These are phyloP conservation scores for Meyerozyma athensensis DNA, from an alignment of 1,139 yeast species.

Conservation along the genomic window DNA sequence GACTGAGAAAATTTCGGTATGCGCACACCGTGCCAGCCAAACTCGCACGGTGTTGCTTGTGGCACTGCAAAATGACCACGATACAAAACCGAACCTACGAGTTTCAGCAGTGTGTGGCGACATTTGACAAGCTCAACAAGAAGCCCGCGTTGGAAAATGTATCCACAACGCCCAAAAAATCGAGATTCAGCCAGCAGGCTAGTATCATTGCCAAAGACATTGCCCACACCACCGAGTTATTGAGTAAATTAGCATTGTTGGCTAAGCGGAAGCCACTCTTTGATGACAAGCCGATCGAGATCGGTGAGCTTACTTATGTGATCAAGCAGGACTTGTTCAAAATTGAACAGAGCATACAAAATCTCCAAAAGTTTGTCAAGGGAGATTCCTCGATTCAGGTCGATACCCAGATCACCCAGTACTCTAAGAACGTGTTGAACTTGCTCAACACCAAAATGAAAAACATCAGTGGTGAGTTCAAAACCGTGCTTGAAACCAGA, in stretches of 20 bases:
- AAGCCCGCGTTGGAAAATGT: conserved; percentile 16
- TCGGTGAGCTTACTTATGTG: conserved; percentile 86
- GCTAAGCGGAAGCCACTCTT: conserved; percentile 92
- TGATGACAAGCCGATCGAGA: conserved; percentile 92
- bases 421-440: conserved; percentile 82
- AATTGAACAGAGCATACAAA: conserved; percentile 73
- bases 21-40: background rate
- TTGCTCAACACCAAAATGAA: conserved; percentile 84
- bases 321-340: conserved; percentile 90
- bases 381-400: conserved; percentile 43
- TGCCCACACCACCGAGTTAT: conserved; percentile 78
- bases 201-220: conserved; percentile 84
- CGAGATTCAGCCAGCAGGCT: conserved; percentile 79
- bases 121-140: conserved; percentile 58
- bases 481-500: conserved; percentile 79
- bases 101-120: conserved; percentile 78
- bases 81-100: conserved; percentile 80
- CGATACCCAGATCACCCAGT: conserved; percentile 61
- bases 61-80: conserved; percentile 18
- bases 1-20: background rate
- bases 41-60: conserved; percentile 3
- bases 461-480: conserved; percentile 88
- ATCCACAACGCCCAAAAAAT: conserved; percentile 31
- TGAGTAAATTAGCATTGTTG: conserved; percentile 73
- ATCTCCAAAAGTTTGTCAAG: conserved; percentile 51